Evolutionary conservation across 345 rosid genomes (phyloP).

Genomic region (Citrus hindsii): DNA sequence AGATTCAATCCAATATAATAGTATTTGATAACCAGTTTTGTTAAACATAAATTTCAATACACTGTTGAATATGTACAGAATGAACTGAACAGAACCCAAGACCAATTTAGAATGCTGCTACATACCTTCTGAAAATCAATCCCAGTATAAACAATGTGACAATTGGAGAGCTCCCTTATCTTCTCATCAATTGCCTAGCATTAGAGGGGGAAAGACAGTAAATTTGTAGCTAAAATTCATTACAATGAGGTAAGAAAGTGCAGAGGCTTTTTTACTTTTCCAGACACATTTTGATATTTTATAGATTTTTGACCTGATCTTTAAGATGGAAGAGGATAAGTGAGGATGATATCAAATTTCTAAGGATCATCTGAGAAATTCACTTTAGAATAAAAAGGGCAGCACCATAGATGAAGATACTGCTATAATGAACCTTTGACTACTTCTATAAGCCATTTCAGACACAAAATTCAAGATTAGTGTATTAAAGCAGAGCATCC

Average conservation of each 20-base stretch:
- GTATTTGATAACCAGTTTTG: neutral
- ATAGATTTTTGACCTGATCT: neutral
- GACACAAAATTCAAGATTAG: neutral
- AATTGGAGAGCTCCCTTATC: conserved; percentile 89
- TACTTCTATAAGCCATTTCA: neutral
- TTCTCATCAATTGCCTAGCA: conserved; percentile 92
- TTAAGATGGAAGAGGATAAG: neutral
- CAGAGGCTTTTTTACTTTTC: neutral
- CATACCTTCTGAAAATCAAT: conserved; percentile 83
- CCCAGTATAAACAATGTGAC: conserved; percentile 75
- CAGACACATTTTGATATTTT: neutral
- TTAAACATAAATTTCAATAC: neutral
- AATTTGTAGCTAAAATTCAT: neutral
- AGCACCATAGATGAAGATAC: conserved; percentile 1
- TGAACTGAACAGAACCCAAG: conserved; percentile 11
- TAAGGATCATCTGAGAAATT: neutral
- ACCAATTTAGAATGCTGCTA: neutral
- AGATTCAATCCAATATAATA: neutral
- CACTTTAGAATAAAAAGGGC: neutral
- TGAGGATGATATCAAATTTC: neutral
- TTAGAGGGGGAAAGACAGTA: neutral
- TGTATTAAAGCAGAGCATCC: neutral
- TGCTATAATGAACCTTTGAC: neutral
- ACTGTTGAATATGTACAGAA: neutral
- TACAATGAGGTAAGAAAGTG: neutral